phyloP scores from a whole-genome alignment of 225 moss, liverwort and hornwort species.

The Lunularia cruciata region DNA sequence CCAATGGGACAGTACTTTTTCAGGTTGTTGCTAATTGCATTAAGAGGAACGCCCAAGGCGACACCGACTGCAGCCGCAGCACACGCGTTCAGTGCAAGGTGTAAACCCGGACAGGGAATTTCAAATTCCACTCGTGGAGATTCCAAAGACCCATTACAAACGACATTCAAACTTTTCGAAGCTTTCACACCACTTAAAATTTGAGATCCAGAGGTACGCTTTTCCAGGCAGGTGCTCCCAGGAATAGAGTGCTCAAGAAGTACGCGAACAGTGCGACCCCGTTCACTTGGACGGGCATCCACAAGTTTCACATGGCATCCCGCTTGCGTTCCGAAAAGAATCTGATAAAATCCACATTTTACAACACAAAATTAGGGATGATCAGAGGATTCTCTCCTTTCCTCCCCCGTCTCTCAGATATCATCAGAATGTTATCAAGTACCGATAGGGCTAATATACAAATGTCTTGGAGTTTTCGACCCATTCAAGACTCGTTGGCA shows the following conservation, averaged over 20 bases:
- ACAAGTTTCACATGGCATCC: constrained; percentile 68
- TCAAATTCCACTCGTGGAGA: constrained; percentile 58
- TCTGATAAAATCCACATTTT: constrained; percentile 47
- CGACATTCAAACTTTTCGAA: not conserved
- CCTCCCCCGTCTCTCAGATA: too few species aligned
- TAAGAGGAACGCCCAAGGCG: constrained; percentile 61
- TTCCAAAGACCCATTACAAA: not conserved
- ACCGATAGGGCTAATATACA: too few species aligned
- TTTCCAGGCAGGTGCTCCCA: constrained; percentile 5
- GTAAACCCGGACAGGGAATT: constrained; percentile 71
- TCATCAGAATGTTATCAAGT: too few species aligned
- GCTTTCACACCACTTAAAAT: constrained; percentile 10
- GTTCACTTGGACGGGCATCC: constrained; percentile 49
- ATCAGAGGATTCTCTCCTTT: too few species aligned
- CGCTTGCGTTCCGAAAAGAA: constrained; percentile 59
- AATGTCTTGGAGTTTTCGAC: too few species aligned
- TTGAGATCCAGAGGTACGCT: constrained; percentile 23
- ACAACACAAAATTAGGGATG: not conserved
- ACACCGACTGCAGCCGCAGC: constrained; percentile 77
- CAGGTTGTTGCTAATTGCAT: constrained; percentile 43
- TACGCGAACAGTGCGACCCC: constrained; percentile 57
- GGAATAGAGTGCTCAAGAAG: constrained; percentile 48
- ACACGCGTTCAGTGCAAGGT: constrained; percentile 78
- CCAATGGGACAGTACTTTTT: constrained; percentile 59
- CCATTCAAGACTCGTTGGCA: too few species aligned